Evolutionary conservation across 177 flowering plant species (phyloP).

Genomic region (Tripterygium wilfordii): DNA sequence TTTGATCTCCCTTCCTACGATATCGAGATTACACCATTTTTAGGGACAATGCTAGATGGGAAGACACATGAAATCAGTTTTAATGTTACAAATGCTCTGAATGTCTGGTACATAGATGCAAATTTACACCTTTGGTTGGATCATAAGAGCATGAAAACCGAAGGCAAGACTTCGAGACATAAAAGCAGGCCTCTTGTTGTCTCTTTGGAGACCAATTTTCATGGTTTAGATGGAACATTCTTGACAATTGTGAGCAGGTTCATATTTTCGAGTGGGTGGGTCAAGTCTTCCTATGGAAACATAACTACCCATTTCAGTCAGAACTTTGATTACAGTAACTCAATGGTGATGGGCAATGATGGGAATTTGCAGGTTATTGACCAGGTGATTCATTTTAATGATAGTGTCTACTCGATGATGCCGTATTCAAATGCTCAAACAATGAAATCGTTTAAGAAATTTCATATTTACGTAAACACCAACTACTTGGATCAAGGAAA

Average conservation of each 20-base stretch:
- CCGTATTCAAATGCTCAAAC: constrained; percentile 17
- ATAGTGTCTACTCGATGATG: constrained; percentile 21
- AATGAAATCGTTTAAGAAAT: constrained; percentile 19
- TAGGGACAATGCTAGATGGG: constrained; percentile 66
- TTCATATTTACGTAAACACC: constrained; percentile 31
- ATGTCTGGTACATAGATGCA: constrained; percentile 80
- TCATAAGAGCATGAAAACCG: constrained; percentile 23
- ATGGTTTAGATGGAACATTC: constrained; percentile 59
- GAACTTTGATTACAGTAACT: constrained; percentile 38
- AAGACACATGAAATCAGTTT: constrained; percentile 50
- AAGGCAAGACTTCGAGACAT: constrained; percentile 37
- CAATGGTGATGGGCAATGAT: constrained; percentile 44
- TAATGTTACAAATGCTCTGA: constrained; percentile 69
- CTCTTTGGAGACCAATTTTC: constrained; percentile 28
- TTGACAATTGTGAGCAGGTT: constrained; percentile 33
- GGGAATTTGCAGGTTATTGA: constrained; percentile 54
- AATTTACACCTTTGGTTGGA: constrained; percentile 93
- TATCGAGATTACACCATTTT: constrained; percentile 72
- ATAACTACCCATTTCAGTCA: constrained; percentile 42
- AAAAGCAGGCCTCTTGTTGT: constrained; percentile 19
- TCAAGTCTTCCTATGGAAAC: constrained; percentile 66
- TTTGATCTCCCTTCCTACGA: constrained; percentile 80
- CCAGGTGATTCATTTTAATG: constrained; percentile 45
- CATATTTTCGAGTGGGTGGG: constrained; percentile 55
- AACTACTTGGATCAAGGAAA: constrained; percentile 33